Conservation (phyloP, 331 rosid species). For the Arachis monticola region DNA sequence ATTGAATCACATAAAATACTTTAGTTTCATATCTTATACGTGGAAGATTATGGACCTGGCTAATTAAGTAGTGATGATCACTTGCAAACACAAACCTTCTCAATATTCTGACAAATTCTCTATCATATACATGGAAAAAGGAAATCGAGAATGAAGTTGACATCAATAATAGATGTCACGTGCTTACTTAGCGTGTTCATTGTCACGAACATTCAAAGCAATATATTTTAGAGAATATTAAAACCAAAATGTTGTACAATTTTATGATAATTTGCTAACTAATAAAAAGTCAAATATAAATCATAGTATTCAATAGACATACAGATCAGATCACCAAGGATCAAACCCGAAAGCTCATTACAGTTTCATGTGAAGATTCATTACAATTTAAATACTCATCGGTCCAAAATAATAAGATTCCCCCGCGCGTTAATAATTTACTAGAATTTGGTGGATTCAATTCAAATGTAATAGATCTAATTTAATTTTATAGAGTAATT, state of each 20-base stretch:
- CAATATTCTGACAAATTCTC: conserved; percentile 30
- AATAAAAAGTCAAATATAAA: conserved; percentile 32
- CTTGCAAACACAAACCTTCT: conserved; percentile 1
- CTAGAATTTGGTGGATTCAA: too few species aligned
- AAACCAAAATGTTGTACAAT: neutral
- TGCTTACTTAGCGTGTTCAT: conserved; percentile 41
- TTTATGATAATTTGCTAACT: conserved; percentile 7
- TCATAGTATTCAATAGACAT: conserved; percentile 39
- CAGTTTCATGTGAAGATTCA: conserved; percentile 49
- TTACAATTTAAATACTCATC: conserved; percentile 8
- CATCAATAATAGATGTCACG: conserved; percentile 43
- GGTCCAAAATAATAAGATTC: conserved; percentile 20
- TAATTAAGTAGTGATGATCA: neutral
- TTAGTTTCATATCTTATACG: neutral
- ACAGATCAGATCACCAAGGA: conserved; percentile 44
- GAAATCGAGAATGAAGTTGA: neutral
- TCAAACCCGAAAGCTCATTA: conserved; percentile 32
- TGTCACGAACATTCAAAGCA: neutral
- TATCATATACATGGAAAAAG: neutral
- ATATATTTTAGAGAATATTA: neutral
- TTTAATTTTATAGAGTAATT: too few species aligned
- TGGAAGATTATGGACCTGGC: conserved; percentile 26
- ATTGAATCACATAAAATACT: neutral
- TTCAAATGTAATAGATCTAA: too few species aligned
- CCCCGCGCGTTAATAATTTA: too few species aligned